A percentile compares a stretch with the other conserved stretches of the same genome.
Evolutionary conservation across 2,329 filamentous ascomycete genomes (phyloP).

Genomic region (Hypoxylon sp.): DNA sequence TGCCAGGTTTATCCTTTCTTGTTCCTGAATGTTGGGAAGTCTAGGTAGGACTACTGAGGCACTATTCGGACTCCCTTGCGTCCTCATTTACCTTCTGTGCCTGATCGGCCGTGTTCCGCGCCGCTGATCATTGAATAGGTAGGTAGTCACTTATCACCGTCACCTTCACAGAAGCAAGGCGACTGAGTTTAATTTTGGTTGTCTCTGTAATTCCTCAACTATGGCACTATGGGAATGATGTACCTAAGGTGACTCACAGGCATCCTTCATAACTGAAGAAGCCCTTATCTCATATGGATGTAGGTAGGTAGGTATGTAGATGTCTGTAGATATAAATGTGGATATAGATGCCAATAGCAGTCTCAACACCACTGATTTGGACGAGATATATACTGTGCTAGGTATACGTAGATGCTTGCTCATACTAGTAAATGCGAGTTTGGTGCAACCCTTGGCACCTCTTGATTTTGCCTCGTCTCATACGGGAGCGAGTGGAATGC

Average conservation of each 20-base stretch:
- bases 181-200: neutral
- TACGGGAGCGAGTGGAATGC: slow-evolving; percentile 9
- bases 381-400: slow-evolving; percentile 2
- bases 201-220: neutral
- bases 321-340: neutral
- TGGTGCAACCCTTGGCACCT: neutral
- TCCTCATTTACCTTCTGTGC: neutral
- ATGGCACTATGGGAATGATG: neutral
- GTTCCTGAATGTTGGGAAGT: neutral
- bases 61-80: slow-evolving; percentile 15
- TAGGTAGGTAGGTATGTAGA: neutral
- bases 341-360: slow-evolving; percentile 9
- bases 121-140: neutral
- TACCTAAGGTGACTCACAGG: neutral
- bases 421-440: neutral
- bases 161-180: neutral
- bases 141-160: neutral
- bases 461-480: neutral
- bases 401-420: slow-evolving; percentile 4
- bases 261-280: neutral
- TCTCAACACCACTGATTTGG: neutral
- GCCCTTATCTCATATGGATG: neutral
- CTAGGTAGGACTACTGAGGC: neutral
- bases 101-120: neutral
- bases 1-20: slow-evolving; percentile 11